A percentile compares a stretch with the other conserved stretches of the same genome.
These are phyloP conservation scores for Rhododendron griersonianum DNA, from an alignment of 148 eudicot genomes.

Conservation along the genomic window DNA sequence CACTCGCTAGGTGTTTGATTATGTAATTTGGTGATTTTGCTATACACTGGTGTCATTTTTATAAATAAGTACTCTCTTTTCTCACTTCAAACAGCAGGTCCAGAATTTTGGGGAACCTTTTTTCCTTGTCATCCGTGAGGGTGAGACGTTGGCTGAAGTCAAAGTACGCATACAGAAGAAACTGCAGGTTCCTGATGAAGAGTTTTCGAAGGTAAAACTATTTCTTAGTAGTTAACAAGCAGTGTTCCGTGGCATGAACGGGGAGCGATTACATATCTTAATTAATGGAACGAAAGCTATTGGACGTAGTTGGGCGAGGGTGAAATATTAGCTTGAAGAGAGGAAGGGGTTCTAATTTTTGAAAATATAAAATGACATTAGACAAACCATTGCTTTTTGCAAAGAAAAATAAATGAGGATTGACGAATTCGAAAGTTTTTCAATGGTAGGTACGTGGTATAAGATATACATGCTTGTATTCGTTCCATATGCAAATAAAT, in stretches of 20 bases:
- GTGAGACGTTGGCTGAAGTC: constrained; percentile 80
- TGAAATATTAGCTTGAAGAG: neutral
- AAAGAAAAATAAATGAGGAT: neutral
- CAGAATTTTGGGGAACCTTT: constrained; percentile 99
- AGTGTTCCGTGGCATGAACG: neutral
- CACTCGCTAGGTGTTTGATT: neutral
- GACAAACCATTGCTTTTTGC: neutral
- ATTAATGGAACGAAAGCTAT: neutral
- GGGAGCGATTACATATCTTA: neutral
- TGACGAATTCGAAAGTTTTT: neutral
- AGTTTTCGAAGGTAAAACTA: constrained; percentile 73
- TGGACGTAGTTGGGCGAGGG: neutral
- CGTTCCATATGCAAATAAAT: neutral
- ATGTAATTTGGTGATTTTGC: neutral
- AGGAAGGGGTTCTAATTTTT: neutral
- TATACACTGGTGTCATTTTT: neutral
- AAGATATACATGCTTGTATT: neutral
- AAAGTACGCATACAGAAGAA: constrained; percentile 82
- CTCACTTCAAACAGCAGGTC: constrained; percentile 46
- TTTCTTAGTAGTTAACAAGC: neutral
- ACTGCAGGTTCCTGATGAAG: constrained; percentile 79
- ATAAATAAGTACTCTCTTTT: neutral
- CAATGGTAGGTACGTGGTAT: neutral
- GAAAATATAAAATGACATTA: neutral
- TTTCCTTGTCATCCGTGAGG: constrained; percentile 81